Percentiles rank a stretch among this genome's conserved stretches.
phyloP scores from a whole-genome alignment of 176 grass and related monocot species.

The Juncus inflexus region DNA sequence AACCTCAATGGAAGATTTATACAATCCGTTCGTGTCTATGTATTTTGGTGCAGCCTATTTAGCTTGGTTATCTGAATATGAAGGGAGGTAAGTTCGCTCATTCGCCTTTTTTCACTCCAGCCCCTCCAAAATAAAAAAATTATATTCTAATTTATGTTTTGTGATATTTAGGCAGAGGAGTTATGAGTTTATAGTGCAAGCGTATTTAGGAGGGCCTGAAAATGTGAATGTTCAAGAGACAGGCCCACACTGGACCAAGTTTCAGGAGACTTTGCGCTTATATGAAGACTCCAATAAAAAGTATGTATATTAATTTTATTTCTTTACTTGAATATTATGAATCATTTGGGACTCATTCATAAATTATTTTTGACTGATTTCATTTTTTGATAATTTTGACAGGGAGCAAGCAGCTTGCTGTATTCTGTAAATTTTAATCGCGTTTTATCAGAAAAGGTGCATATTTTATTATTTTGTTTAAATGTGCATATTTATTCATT shows the following conservation, averaged over 20 bases:
- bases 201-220: constrained; percentile 77
- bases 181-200: constrained; percentile 86
- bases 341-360: not conserved
- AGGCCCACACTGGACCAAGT: constrained; percentile 72
- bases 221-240: constrained; percentile 97
- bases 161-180: constrained; percentile 47
- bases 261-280: constrained; percentile 56
- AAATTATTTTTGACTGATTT: not conserved
- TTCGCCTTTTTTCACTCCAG: constrained; percentile 4
- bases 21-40: constrained; percentile 98
- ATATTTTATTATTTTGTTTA: no score
- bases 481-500: no score
- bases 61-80: constrained; percentile 70
- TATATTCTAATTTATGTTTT: constrained; percentile 13
- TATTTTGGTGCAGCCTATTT: constrained; percentile 86
- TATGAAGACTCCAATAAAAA: constrained; percentile 71
- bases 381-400: not conserved
- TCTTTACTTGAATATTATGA: not conserved
- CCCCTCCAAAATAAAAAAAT: constrained; percentile 15
- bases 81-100: constrained; percentile 59
- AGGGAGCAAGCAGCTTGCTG: constrained; percentile 6
- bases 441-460: no score
- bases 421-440: constrained; percentile 4
- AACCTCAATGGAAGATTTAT: constrained; percentile 74
- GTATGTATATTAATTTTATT: constrained; percentile 31